These are phyloP conservation scores for sunflower (Helianthus annuus) DNA, from an alignment of 129 eudicot species.

Conservation along the genomic window DNA sequence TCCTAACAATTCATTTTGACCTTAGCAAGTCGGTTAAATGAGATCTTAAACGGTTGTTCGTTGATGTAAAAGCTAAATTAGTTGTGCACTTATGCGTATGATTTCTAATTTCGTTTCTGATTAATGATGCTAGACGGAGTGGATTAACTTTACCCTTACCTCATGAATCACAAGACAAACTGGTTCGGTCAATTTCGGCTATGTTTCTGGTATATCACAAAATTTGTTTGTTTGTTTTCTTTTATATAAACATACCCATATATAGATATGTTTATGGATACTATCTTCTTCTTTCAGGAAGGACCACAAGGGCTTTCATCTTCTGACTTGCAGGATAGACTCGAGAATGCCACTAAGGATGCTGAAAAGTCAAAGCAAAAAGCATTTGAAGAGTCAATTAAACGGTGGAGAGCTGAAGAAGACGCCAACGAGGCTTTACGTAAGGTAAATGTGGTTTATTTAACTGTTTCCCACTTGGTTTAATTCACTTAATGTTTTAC, in stretches of 20 bases:
- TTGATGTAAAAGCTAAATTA: constrained; percentile 10
- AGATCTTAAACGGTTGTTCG: constrained; percentile 17
- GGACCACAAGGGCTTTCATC: constrained; percentile 41
- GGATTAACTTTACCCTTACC: constrained; percentile 31
- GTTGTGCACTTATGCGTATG: neutral
- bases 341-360: constrained; percentile 52
- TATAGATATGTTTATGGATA: constrained; percentile 18
- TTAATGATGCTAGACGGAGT: constrained; percentile 32
- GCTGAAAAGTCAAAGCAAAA: constrained; percentile 56
- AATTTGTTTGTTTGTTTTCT: neutral
- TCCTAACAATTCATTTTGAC: neutral
- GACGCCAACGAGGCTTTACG: constrained; percentile 67
- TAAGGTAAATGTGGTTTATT: constrained; percentile 41
- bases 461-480: neutral
- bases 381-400: constrained; percentile 64
- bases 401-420: constrained; percentile 75
- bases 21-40: constrained; percentile 11
- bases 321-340: constrained; percentile 42
- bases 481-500: neutral
- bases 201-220: constrained; percentile 44
- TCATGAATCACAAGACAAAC: constrained; percentile 25
- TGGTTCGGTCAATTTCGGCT: constrained; percentile 37
- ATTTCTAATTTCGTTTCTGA: constrained; percentile 16
- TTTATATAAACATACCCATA: neutral
- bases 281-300: constrained; percentile 42